Evolutionary conservation across 208 protist genomes (phyloP).

Genomic region (Wallacemonas sp.): DNA sequence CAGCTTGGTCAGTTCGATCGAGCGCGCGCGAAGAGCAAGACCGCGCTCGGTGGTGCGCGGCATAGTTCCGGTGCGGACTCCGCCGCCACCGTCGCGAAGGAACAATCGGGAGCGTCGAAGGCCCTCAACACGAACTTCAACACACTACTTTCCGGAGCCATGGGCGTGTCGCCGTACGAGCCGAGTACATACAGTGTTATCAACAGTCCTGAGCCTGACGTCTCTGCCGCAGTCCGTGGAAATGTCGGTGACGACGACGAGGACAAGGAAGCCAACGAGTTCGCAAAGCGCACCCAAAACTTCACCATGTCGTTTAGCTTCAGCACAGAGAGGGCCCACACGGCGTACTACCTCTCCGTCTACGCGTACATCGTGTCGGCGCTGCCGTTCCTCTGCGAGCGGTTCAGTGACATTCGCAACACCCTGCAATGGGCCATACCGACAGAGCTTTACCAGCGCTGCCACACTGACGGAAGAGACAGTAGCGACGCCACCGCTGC

Average conservation of each 20-base stretch:
- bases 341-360: slow-evolving; percentile 8
- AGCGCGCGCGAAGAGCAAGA: background rate
- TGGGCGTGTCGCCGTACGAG: slow-evolving; percentile 10
- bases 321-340: background rate
- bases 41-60: too few relatives aligned
- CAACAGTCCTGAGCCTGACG: slow-evolving; percentile 8
- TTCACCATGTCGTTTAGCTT: slow-evolving; percentile 9
- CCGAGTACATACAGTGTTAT: background rate
- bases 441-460: background rate
- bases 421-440: slow-evolving; percentile 1
- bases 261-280: background rate
- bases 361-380: slow-evolving; percentile 5
- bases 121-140: slow-evolving; percentile 8
- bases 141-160: slow-evolving; percentile 2
- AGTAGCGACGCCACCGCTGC: background rate
- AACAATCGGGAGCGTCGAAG: background rate
- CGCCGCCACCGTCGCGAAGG: background rate
- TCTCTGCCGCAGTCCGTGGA: background rate
- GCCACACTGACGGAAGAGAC: background rate
- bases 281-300: background rate
- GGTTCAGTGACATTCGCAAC: background rate
- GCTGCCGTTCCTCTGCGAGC: slow-evolving; percentile 2
- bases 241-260: background rate
- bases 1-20: slow-evolving; percentile 7
- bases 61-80: background rate